phyloP scores from a whole-genome alignment of 2,329 filamentous ascomycete genomes.

The Stemphylium beticola region DNA sequence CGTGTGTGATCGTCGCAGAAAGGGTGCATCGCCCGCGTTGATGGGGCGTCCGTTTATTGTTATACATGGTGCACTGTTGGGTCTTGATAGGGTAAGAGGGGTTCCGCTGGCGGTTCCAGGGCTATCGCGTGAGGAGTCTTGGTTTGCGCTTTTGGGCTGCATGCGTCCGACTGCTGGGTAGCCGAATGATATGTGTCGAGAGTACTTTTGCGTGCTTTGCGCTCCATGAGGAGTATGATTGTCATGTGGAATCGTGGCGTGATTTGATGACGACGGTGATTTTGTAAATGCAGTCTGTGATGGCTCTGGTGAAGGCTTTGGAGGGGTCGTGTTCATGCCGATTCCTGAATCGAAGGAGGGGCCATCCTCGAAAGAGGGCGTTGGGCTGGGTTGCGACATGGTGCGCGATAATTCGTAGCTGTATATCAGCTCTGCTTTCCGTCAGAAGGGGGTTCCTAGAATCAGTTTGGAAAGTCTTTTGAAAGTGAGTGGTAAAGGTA shows the following conservation, averaged over 20 bases:
- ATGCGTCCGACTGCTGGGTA: background rate
- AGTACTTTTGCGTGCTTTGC: background rate
- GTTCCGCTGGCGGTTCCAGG: background rate
- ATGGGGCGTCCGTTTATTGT: background rate
- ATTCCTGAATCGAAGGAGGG: slow-evolving; percentile 7
- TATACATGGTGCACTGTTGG: background rate
- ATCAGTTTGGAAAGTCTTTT: background rate
- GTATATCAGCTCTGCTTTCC: background rate
- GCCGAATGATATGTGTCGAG: background rate
- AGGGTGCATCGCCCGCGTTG: background rate
- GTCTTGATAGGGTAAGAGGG: background rate
- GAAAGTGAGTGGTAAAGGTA: background rate
- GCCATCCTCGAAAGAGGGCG: background rate
- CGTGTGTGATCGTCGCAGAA: background rate
- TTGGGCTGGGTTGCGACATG: background rate
- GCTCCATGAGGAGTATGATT: background rate
- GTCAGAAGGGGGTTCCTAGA: background rate
- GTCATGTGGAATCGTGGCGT: background rate
- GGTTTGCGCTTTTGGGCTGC: background rate
- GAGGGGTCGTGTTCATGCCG: background rate
- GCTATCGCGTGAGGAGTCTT: background rate
- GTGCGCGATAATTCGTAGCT: background rate
- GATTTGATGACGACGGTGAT: background rate
- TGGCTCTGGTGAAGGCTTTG: background rate
- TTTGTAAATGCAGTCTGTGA: background rate